Percentiles rank a stretch among this genome's conserved stretches.
Evolutionary conservation across 2,329 filamentous ascomycete species (phyloP).

Genomic region (Exophiala sp.): DNA sequence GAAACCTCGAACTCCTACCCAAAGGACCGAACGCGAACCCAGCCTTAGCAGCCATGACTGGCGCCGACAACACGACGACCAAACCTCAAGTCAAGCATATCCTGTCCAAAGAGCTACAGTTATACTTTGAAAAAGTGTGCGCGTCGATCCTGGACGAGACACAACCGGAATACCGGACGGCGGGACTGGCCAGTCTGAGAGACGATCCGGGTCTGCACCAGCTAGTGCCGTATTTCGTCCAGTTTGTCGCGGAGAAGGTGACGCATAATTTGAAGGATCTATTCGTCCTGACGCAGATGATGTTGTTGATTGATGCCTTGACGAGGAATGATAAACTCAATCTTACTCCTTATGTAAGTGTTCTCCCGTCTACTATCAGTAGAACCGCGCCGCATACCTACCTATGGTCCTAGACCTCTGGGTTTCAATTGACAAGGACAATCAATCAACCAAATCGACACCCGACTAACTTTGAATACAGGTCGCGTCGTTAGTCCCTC

Average conservation of each 20-base stretch:
- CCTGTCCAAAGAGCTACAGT: slow-evolving; percentile 87
- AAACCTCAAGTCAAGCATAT: slow-evolving; percentile 94
- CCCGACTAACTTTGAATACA: slow-evolving; percentile 25
- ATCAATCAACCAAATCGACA: not conserved
- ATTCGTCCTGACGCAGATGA: slow-evolving; percentile 83
- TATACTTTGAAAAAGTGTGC: slow-evolving; percentile 96
- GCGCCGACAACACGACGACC: slow-evolving; percentile 74
- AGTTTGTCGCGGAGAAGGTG: slow-evolving; percentile 92
- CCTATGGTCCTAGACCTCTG: too few species aligned
- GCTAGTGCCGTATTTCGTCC: slow-evolving; percentile 90
- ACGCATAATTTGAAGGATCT: slow-evolving; percentile 88
- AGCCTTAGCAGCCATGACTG: slow-evolving; percentile 73
- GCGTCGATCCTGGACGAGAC: slow-evolving; percentile 80
- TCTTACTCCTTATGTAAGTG: slow-evolving; percentile 58
- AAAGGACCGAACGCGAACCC: slow-evolving; percentile 87
- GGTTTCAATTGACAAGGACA: too few species aligned
- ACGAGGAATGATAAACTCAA: slow-evolving; percentile 78
- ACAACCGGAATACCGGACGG: slow-evolving; percentile 77
- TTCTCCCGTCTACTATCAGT: not conserved
- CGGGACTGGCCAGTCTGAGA: slow-evolving; percentile 76
- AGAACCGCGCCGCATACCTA: too few species aligned
- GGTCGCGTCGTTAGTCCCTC: slow-evolving; percentile 66
- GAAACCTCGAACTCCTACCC: slow-evolving; percentile 76
- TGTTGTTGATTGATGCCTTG: slow-evolving; percentile 79
- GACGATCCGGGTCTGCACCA: slow-evolving; percentile 92